A percentile compares a stretch with the other conserved stretches of the same genome.
Evolutionary conservation across 345 rosid genomes (phyloP).

Genomic region (Mangifera indica): DNA sequence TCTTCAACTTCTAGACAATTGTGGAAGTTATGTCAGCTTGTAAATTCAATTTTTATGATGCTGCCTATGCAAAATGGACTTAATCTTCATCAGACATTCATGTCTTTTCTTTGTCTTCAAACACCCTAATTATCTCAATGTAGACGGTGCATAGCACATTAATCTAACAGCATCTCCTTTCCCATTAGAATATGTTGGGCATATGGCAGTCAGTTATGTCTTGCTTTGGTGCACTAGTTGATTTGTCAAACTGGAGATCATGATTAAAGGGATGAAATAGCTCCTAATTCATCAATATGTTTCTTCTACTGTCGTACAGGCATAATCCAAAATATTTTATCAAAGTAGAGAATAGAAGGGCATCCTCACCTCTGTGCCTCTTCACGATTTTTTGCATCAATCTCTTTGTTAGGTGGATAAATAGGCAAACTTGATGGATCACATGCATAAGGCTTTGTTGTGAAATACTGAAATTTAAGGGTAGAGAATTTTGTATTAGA

Average conservation of each 20-base stretch:
- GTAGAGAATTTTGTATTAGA: slow-evolving; percentile 13
- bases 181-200: not conserved
- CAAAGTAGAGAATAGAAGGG: slow-evolving; percentile 1
- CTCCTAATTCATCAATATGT: not conserved
- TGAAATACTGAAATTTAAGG: slow-evolving; percentile 69
- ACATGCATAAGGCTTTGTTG: slow-evolving; percentile 79
- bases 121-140: not conserved
- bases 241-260: not conserved
- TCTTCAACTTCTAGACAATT: slow-evolving; percentile 3
- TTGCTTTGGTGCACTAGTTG: not conserved
- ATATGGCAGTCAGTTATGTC: not conserved
- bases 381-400: slow-evolving; percentile 82
- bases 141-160: not conserved
- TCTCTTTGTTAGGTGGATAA: slow-evolving; percentile 93
- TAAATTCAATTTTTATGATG: not conserved
- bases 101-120: not conserved
- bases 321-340: not conserved
- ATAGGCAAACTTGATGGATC: slow-evolving; percentile 90
- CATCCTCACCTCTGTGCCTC: slow-evolving; percentile 63
- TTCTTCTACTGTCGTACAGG: not conserved
- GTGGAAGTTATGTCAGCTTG: slow-evolving; percentile 1
- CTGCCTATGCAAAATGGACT: not conserved
- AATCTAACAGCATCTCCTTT: not conserved
- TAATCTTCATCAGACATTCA: not conserved
- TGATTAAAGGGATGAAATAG: not conserved